Conservation (phyloP, 2,329 filamentous ascomycete species). For the Cladophialophora chaetospira region DNA sequence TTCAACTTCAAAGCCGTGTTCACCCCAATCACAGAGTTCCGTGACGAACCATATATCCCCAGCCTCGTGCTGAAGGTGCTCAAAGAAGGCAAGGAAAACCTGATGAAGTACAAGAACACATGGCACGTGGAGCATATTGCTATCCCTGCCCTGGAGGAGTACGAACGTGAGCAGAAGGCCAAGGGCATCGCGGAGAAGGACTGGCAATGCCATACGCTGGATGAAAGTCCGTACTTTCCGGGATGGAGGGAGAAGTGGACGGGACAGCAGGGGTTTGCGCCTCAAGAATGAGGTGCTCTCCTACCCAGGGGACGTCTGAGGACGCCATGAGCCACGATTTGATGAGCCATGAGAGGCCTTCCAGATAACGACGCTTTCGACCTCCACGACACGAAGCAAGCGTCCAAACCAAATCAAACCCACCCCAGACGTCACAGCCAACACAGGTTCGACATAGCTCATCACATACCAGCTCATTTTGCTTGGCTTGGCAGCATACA, state of each 20-base stretch:
- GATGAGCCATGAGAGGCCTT: too few relatives aligned
- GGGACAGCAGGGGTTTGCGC: conserved; percentile 59
- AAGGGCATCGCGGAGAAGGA: conserved; percentile 60
- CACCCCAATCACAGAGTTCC: conserved; percentile 70
- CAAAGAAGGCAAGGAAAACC: conserved; percentile 66
- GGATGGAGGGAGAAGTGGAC: conserved; percentile 78
- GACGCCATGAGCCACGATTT: too few relatives aligned
- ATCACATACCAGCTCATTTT: too few relatives aligned
- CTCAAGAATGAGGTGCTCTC: background rate
- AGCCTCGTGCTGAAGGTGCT: conserved; percentile 68
- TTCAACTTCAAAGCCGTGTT: conserved; percentile 92
- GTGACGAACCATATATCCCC: conserved; percentile 72
- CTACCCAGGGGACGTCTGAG: conserved; percentile 8
- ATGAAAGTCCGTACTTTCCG: conserved; percentile 74
- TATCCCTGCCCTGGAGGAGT: conserved; percentile 65
- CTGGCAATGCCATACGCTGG: conserved; percentile 70
- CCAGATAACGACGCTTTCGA: too few relatives aligned
- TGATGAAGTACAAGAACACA: conserved; percentile 80
- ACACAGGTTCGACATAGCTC: too few relatives aligned
- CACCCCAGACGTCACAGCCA: too few relatives aligned
- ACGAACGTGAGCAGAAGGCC: conserved; percentile 66
- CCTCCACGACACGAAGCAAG: too few relatives aligned
- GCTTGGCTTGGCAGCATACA: too few relatives aligned
- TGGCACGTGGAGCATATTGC: conserved; percentile 77
- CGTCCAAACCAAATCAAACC: too few relatives aligned